Base-by-base conservation (phyloP, 2,329 filamentous ascomycete species). In the Fusarium humuli region DNA sequence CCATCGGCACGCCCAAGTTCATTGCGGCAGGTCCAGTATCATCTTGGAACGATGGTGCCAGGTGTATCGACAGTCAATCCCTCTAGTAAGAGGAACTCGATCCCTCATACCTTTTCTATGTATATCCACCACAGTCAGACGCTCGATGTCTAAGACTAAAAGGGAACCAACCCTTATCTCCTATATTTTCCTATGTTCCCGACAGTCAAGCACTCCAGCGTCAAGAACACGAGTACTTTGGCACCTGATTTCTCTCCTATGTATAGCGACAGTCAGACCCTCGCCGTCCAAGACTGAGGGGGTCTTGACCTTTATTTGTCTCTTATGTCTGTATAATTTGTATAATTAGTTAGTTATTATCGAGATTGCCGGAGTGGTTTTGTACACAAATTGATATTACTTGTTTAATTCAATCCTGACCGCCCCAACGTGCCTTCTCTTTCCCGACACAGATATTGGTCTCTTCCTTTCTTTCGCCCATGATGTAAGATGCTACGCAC, bases 61-160 rank as follows among this genome's bases (percentile, higher is more conserved):
- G 69, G 49, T 71, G 69, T 69, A 71, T 71, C 40, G 69, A 71
- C 65, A 69, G 65, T 48, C 65, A 71, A 41, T 56, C 46, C 18
- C 22, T 65, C 56, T 32, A 62, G 42, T 44, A 34, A 37, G 45
- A 48, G 59, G n/a, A 32, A 8, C 18, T 44, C 53, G 22, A 56
- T 50, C 32, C 48, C 45, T 47, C 34, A 27, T 29, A n/a, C 29
- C n/a, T 69, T 69, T 61, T 32, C 45, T 65, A 60, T 65, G 45
- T 60, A 42, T 65, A 29, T n/a, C 48, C 48, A 52, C 27, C 32
- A 61, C 59, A 52, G 59, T 61, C 56, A 41, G 29, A 40, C 56
- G 16, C 16, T 44, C 5, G 13, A 23, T 52, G 48, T 52, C 48
- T 52, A 52, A 52, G 48, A 52, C 48, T 52, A 40, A 40, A 52